phyloP scores from a whole-genome alignment of 495 filamentous ascomycete genomes.

The Penicillium samsonianum region DNA sequence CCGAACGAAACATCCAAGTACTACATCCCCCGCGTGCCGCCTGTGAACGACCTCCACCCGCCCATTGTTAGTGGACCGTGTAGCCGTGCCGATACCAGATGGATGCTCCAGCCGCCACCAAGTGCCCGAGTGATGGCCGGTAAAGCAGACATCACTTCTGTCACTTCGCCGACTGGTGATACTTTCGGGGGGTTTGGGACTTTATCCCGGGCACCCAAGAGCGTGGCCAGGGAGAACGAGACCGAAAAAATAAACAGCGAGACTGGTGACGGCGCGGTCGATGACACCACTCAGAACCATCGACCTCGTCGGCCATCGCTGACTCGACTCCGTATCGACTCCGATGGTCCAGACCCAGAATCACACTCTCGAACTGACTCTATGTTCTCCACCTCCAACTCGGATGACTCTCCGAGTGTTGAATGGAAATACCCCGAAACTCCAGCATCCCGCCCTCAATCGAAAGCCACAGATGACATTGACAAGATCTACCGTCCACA shows the following conservation, averaged over 20 bases:
- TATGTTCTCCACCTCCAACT: slow-evolving; percentile 36
- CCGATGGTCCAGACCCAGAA: slow-evolving; percentile 33
- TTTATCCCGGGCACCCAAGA: slow-evolving; percentile 16
- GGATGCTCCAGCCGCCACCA: slow-evolving; percentile 92
- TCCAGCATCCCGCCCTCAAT: slow-evolving; percentile 42
- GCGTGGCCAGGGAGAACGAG: slow-evolving; percentile 1
- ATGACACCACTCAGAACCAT: slow-evolving; percentile 16
- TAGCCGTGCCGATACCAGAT: slow-evolving; percentile 67
- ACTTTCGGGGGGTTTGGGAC: slow-evolving; percentile 17
- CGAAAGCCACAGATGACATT: slow-evolving; percentile 41
- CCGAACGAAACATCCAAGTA: slow-evolving; percentile 54
- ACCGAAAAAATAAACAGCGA: slow-evolving; percentile 13
- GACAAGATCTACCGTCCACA: slow-evolving; percentile 31
- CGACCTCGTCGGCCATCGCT: slow-evolving; percentile 29
- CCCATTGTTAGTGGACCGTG: slow-evolving; percentile 77
- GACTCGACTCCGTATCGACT: slow-evolving; percentile 21
- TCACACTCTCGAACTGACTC: slow-evolving; percentile 40
- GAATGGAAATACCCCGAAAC: slow-evolving; percentile 44
- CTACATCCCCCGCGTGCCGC: slow-evolving; percentile 67
- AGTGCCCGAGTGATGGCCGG: slow-evolving; percentile 84
- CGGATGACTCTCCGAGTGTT: slow-evolving; percentile 33
- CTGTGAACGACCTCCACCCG: slow-evolving; percentile 84
- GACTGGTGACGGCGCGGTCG: slow-evolving; percentile 9
- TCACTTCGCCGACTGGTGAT: slow-evolving; percentile 39
- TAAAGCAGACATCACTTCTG: slow-evolving; percentile 58